Percentiles rank a stretch among this genome's conserved stretches.
Conservation (phyloP, 495 filamentous ascomycete species). For the Hypoxylon lienhwacheense region DNA sequence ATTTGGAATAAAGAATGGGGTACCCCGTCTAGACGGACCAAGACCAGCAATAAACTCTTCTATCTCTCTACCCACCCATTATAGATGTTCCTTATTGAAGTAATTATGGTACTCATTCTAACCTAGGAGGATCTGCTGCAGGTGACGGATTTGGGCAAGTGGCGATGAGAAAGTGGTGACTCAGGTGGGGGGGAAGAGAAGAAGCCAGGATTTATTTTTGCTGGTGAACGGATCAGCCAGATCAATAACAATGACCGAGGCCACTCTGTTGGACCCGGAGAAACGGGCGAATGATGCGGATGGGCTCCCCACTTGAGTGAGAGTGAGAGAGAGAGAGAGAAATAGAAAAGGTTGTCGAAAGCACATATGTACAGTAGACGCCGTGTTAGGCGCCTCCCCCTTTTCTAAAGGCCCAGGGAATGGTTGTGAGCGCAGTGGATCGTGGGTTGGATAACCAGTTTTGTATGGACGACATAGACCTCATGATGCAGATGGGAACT, state of each 20-base stretch:
- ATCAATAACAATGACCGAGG: slow-evolving; percentile 21
- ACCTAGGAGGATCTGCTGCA: slow-evolving; percentile 21
- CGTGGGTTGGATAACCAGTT: slow-evolving; percentile 16
- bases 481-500: slow-evolving; percentile 19
- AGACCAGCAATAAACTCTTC: slow-evolving; percentile 13
- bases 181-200: slow-evolving; percentile 31
- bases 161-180: slow-evolving; percentile 20
- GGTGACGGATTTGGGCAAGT: slow-evolving; percentile 27
- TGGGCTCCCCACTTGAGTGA: too few species aligned
- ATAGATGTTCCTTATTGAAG: too few species aligned
- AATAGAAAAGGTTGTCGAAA: too few species aligned
- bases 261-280: slow-evolving; percentile 24
- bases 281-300: slow-evolving; percentile 16
- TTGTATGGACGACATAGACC: slow-evolving; percentile 18
- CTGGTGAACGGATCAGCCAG: slow-evolving; percentile 27
- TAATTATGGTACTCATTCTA: too few species aligned
- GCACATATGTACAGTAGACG: slow-evolving; percentile 16
- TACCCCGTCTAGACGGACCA: slow-evolving; percentile 14
- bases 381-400: slow-evolving; percentile 12
- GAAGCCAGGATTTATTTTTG: slow-evolving; percentile 16
- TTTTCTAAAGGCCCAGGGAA: slow-evolving; percentile 9
- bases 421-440: slow-evolving; percentile 16
- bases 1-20: slow-evolving; percentile 31
- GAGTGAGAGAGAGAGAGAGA: too few species aligned
- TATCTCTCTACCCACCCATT: too few species aligned